Percentiles rank a stretch among this genome's conserved stretches.
phyloP scores from a whole-genome alignment of 106 monocot species.

The Dendrobium huoshanense region DNA sequence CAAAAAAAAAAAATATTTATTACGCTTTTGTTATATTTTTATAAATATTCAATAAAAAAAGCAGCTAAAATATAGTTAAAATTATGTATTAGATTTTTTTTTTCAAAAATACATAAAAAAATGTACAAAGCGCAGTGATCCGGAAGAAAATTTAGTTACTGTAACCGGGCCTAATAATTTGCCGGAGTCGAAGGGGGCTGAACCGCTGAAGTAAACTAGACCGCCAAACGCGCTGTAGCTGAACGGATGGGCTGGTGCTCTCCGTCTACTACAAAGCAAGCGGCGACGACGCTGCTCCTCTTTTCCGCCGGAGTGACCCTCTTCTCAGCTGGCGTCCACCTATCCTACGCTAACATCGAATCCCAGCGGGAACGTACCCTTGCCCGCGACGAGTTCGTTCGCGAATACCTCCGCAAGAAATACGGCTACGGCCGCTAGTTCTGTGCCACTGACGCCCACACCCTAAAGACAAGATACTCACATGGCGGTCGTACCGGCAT shows the following conservation, averaged over 20 bases:
- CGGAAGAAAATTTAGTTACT: too few relatives aligned
- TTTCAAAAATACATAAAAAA: too few relatives aligned
- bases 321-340: constrained; percentile 53
- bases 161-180: too few relatives aligned
- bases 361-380: constrained; percentile 61
- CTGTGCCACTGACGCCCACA: neutral
- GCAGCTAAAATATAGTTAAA: too few relatives aligned
- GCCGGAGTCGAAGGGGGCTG: neutral
- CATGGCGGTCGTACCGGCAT: constrained; percentile 41
- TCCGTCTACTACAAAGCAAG: constrained; percentile 36
- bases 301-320: constrained; percentile 38
- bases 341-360: constrained; percentile 65
- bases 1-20: too few relatives aligned
- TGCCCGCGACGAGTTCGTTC: constrained; percentile 53
- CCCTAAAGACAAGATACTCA: neutral
- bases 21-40: too few relatives aligned
- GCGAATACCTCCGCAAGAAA: constrained; percentile 59
- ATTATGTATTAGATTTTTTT: too few relatives aligned
- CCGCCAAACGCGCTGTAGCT: neutral
- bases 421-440: constrained; percentile 25
- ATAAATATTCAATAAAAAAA: too few relatives aligned
- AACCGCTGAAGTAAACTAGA: neutral
- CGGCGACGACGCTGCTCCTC: constrained; percentile 20
- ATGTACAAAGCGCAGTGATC: too few relatives aligned
- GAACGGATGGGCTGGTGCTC: constrained; percentile 36